Base-by-base conservation (phyloP, 192 early-diverging fungal species). In the Coemansia sp. region DNA sequence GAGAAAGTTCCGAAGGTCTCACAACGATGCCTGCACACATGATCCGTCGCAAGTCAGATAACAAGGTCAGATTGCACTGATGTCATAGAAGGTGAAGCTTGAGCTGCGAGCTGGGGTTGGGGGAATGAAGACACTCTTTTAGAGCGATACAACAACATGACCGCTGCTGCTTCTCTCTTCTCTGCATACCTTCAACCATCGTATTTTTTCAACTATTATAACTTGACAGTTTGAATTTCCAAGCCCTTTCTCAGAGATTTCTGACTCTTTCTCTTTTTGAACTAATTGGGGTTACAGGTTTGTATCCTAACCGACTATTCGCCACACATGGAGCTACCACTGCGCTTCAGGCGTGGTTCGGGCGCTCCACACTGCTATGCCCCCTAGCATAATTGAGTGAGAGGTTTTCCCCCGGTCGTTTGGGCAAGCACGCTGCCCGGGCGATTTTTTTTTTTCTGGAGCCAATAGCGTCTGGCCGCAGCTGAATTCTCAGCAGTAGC, bases 401-500 rank as follows among this genome's bases (percentile, higher is more conserved):
- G 46, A 23, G 44, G 9, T 36, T 6, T 36, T 9, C 34, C 34
- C 34, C 34, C 34, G 34, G 34, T 36, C 5, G 42, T 17, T 19
- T 21, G 46, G 19, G n/a, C 46, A 21, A 4, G 51, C 51, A 15
- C 5, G 51, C 51, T 14, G 27, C 25, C 51, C 23, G 4, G 10
- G 15, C 23, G 27, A 55, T 9, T 25, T 12, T 6, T 6, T 25
- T 25, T 25, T 55, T 55, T 4, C 51, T 29, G 27, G 51, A 55
- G 51, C 51, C 51, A 55, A 55, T 55, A 27, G 51, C 51, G 12
- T 14, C 51, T 29, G 51, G 51, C 51, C 51, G 51, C 51, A 55
- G 51, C 51, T 55, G 51, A 21, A 50, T 55, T 55, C 11, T 55
- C 51, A 55, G 51, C 51, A 55, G 51, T 55, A 55, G 27, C 46